Evolutionary conservation across 768 basidiomycete genomes (phyloP).

Genomic region (Boletus rex-veris): DNA sequence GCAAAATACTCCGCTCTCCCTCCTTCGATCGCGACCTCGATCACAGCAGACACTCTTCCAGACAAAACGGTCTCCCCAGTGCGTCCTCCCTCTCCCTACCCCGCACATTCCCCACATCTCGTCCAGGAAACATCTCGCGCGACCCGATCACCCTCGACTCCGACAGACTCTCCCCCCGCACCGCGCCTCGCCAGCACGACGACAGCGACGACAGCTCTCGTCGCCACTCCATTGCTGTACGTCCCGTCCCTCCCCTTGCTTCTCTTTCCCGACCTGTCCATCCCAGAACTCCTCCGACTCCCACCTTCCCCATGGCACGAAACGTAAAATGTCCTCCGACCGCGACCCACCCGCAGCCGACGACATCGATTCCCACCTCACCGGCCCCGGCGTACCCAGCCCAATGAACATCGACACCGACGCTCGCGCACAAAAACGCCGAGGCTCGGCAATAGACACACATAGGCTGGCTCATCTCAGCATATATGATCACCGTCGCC

Average conservation of each 20-base stretch:
- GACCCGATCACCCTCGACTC: constrained; percentile 20
- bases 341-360: constrained; percentile 50
- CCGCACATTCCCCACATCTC: constrained; percentile 13
- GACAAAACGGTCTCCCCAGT: constrained; percentile 23
- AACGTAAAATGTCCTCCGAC: constrained; percentile 82
- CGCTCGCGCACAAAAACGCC: constrained; percentile 73
- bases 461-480: constrained; percentile 71
- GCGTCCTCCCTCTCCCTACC: constrained; percentile 16
- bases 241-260: constrained; percentile 20
- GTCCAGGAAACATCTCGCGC: constrained; percentile 25
- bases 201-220: constrained; percentile 67
- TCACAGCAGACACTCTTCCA: constrained; percentile 17
- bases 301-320: constrained; percentile 57
- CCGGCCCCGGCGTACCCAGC: constrained; percentile 65
- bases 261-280: not conserved
- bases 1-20: constrained; percentile 59
- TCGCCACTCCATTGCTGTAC: constrained; percentile 67
- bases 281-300: constrained; percentile 37
- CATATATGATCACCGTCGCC: constrained; percentile 69
- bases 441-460: constrained; percentile 80
- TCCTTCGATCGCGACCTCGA: constrained; percentile 42
- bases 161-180: constrained; percentile 28
- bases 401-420: constrained; percentile 56
- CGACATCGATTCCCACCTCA: constrained; percentile 64
- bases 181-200: constrained; percentile 38